Evolutionary conservation across 2,329 filamentous ascomycete species (phyloP).

Genomic region (Monilinia vaccinii-corymbosi): DNA sequence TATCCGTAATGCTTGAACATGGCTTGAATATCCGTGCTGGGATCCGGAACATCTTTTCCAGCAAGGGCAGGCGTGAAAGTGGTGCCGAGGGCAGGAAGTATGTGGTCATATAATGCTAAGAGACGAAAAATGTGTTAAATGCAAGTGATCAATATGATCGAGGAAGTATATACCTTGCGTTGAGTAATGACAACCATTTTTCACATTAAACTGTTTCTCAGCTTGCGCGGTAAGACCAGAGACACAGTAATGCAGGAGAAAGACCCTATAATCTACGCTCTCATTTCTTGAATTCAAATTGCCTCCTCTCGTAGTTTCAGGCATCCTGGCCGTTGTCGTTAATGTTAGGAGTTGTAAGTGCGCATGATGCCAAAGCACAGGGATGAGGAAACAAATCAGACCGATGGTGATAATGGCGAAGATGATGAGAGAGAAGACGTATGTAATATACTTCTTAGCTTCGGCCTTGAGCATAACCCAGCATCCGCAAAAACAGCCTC

Average conservation of each 20-base stretch:
- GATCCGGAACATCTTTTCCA: not conserved
- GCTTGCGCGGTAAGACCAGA: not conserved
- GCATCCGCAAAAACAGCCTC: not conserved
- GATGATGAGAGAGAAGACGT: not conserved
- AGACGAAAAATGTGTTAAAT: not conserved
- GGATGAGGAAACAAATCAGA: not conserved
- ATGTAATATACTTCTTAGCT: not conserved
- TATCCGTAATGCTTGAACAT: not conserved
- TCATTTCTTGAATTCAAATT: not conserved
- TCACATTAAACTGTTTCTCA: not conserved
- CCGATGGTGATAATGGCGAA: not conserved
- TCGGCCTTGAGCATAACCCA: not conserved
- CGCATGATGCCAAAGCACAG: not conserved
- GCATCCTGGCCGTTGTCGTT: not conserved
- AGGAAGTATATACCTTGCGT: not conserved
- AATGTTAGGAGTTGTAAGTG: not conserved
- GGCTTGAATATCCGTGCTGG: not conserved
- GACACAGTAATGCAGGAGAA: not conserved
- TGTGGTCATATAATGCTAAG: not conserved
- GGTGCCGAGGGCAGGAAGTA: not conserved
- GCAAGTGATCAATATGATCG: not conserved
- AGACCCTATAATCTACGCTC: not conserved
- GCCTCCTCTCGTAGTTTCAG: not conserved
- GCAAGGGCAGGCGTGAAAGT: not conserved
- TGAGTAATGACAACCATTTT: not conserved